Evolutionary conservation across 2,329 filamentous ascomycete genomes (phyloP).

Genomic region (Fusarium circinatum): DNA sequence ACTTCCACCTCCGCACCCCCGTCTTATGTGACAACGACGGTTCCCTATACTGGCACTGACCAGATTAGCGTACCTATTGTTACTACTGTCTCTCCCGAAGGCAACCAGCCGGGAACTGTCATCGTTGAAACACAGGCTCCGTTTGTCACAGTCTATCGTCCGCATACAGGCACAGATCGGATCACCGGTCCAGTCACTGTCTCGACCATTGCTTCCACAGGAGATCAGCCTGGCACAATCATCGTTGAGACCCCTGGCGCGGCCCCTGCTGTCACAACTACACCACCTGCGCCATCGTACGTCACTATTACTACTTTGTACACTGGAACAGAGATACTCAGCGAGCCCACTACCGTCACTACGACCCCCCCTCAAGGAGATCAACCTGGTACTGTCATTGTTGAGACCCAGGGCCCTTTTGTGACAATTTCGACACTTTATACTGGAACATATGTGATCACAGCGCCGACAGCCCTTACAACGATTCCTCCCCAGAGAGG

Average conservation of each 20-base stretch:
- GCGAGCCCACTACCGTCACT: slow-evolving; percentile 6
- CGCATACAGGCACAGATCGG: slow-evolving; percentile 8
- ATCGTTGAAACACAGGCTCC: slow-evolving; percentile 23
- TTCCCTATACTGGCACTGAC: slow-evolving; percentile 7
- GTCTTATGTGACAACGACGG: slow-evolving; percentile 22
- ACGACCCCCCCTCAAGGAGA: slow-evolving; percentile 2
- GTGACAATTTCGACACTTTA: slow-evolving; percentile 15
- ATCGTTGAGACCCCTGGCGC: slow-evolving; percentile 12
- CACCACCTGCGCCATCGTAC: slow-evolving; percentile 18
- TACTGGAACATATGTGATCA: slow-evolving; percentile 15
- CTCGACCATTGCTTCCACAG: slow-evolving; percentile 14
- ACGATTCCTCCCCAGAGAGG: slow-evolving; percentile 15
- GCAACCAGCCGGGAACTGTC: slow-evolving; percentile 19
- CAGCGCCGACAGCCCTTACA: slow-evolving; percentile 11
- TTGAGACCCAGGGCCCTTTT: slow-evolving; percentile 9
- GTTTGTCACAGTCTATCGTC: slow-evolving; percentile 7
- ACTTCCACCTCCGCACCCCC: background rate
- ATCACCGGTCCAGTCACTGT: slow-evolving; percentile 25
- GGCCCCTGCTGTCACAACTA: slow-evolving; percentile 13
- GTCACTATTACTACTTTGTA: slow-evolving; percentile 19
- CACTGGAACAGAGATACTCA: slow-evolving; percentile 9
- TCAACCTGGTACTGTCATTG: slow-evolving; percentile 8
- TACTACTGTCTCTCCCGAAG: slow-evolving; percentile 12
- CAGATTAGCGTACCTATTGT: slow-evolving; percentile 7
- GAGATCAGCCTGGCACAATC: slow-evolving; percentile 20